Percentiles rank a stretch among this genome's conserved stretches.
Conservation (phyloP, 2,329 filamentous ascomycete species). For the Verticillium tricorpus region DNA sequence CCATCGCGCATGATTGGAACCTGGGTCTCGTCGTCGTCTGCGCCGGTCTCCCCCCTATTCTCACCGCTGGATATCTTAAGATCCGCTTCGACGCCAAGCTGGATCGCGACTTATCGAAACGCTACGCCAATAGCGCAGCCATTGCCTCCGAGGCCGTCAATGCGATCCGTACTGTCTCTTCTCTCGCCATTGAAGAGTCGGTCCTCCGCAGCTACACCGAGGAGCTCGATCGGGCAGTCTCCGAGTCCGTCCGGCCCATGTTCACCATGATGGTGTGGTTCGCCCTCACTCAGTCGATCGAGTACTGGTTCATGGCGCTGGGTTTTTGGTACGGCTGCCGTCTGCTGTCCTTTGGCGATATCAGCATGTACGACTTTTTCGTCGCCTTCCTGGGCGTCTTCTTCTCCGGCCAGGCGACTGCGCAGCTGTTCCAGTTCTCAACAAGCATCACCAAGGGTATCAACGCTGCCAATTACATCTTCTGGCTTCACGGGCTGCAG, state of each 20-base stretch:
- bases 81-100: constrained; percentile 34
- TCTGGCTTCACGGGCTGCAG: constrained; percentile 40
- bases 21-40: constrained; percentile 43
- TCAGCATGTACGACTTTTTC: constrained; percentile 37
- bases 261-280: constrained; percentile 29
- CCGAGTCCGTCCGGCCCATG: constrained; percentile 23
- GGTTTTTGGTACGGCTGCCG: constrained; percentile 38
- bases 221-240: constrained; percentile 24
- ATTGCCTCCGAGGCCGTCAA: constrained; percentile 39
- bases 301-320: constrained; percentile 33
- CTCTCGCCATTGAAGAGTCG: constrained; percentile 33
- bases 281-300: constrained; percentile 30
- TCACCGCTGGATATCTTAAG: constrained; percentile 31
- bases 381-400: constrained; percentile 48
- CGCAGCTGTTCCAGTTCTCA: constrained; percentile 40
- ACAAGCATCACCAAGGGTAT: constrained; percentile 48
- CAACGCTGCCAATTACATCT: constrained; percentile 44
- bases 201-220: constrained; percentile 23
- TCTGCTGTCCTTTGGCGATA: constrained; percentile 30
- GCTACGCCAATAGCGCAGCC: constrained; percentile 29
- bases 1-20: constrained; percentile 41
- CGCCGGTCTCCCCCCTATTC: constrained; percentile 31
- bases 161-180: constrained; percentile 35
- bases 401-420: constrained; percentile 36
- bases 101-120: constrained; percentile 29